Evolutionary conservation across 495 filamentous ascomycete species (phyloP), one percentile per base, ranked within the genome.

Genomic region (Hypoxylon cercidicola): DNA sequence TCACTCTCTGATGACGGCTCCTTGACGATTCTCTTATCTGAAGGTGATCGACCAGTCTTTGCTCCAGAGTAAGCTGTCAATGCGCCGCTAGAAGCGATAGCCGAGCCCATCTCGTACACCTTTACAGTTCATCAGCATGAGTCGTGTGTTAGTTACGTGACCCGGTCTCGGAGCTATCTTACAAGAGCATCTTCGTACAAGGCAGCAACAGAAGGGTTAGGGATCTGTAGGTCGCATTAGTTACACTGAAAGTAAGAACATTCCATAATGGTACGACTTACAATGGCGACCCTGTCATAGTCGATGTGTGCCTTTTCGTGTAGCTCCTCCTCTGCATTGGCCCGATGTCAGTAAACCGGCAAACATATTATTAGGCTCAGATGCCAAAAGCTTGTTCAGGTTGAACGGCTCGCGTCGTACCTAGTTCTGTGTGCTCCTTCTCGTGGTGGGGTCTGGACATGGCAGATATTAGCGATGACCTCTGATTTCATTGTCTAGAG

Each of bases 271-370:
- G 40, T 23, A 11, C 8, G 37, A 65, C 89, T 74, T 83, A 97
- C 93, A 83, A 99, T 99, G 58, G 96, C 90, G 69, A 99, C 95
- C 70, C 96, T 90, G 79, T 97, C 91, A 75, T 98, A 99, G 87
- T 99, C 95, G 80, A 99, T 98, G 85, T 98, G 93, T 69, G 95
- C 96, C 77, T 91, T 93, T 80, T 98, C 93, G 77, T 98, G 94
- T 40, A 99, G 89, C 77, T 97, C 93, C 82, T 97, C 93, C 80
- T 98, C 81, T 76, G 44, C n/a, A 30, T 45, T 41, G 45, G 25
- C 18, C 8, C 34, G 3, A n/a, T 64, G 68, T 75, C 62, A 74
- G 74, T 54, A 35, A 59, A 18, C 23, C 18, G 2, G 50, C 1
- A 30, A 62, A 49, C 43, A 52, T 61, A 5, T 55, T 21, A 48